Percentiles rank a stretch among this genome's conserved stretches.
phyloP scores from a whole-genome alignment of 2,329 filamentous ascomycete species.

The Dothideomycetidae sp. region DNA sequence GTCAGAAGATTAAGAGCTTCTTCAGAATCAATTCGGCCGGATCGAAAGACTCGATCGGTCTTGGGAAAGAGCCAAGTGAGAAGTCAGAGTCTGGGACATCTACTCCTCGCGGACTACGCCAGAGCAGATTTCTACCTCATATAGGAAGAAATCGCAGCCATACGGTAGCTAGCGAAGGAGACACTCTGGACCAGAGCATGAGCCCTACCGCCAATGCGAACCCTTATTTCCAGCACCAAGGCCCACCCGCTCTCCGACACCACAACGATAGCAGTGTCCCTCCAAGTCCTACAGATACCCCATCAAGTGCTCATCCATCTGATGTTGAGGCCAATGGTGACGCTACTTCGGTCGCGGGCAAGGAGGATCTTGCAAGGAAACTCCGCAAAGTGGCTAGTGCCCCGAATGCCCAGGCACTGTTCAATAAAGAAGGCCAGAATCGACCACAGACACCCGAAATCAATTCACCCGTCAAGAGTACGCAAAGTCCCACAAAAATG shows the following conservation, averaged over 20 bases:
- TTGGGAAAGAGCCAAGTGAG: conserved; percentile 18
- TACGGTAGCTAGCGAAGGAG: conserved; percentile 85
- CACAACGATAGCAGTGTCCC: conserved; percentile 90
- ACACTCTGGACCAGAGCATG: conserved; percentile 72
- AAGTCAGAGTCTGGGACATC: conserved; percentile 25
- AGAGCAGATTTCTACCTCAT: conserved; percentile 77
- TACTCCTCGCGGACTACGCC: conserved; percentile 49
- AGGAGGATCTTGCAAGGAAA: conserved; percentile 88
- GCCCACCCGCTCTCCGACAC: conserved; percentile 81
- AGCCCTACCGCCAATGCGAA: conserved; percentile 92
- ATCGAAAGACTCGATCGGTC: conserved; percentile 26
- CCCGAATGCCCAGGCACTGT: conserved; percentile 89
- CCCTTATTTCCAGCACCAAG: conserved; percentile 94
- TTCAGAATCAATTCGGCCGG: conserved; percentile 48
- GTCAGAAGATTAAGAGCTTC: conserved; percentile 54
- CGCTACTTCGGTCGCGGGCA: conserved; percentile 62
- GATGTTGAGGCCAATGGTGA: conserved; percentile 45
- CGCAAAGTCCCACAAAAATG: conserved; percentile 35
- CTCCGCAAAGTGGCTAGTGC: conserved; percentile 88
- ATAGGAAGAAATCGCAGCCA: conserved; percentile 78
- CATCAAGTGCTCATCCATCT: conserved; percentile 54
- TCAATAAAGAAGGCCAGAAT: conserved; percentile 56
- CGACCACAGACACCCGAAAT: conserved; percentile 42
- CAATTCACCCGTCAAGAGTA: conserved; percentile 1
- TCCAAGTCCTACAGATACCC: conserved; percentile 82